phyloP scores from a whole-genome alignment of 192 early-diverging fungal species.

The Coemansia biformis region DNA sequence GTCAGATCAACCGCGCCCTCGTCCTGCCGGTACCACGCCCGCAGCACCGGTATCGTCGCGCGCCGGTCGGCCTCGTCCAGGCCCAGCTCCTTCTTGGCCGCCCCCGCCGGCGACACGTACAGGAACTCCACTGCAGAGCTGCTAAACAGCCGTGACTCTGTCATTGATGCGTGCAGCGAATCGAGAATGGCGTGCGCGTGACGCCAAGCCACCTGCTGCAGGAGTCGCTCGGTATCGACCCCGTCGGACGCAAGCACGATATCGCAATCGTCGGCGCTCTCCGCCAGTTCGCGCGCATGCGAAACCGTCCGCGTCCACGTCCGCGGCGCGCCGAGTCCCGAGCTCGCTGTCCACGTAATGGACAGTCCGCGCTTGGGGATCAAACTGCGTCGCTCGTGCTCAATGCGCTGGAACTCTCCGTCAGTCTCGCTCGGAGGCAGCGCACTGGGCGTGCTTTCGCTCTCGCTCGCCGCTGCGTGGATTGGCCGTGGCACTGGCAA shows the following conservation, averaged over 20 bases:
- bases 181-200: constrained; percentile 32
- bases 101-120: constrained; percentile 19
- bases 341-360: constrained; percentile 32
- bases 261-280: not conserved
- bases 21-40: constrained; percentile 41
- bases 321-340: constrained; percentile 17
- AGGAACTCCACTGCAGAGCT: constrained; percentile 27
- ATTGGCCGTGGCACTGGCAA: constrained; percentile 41
- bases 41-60: constrained; percentile 24
- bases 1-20: constrained; percentile 46
- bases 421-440: no score
- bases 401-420: constrained; percentile 28
- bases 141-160: constrained; percentile 21
- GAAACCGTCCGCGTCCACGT: constrained; percentile 36
- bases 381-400: constrained; percentile 33
- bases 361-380: constrained; percentile 37
- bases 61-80: constrained; percentile 5
- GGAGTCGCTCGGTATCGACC: constrained; percentile 28
- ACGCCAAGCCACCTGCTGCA: constrained; percentile 39
- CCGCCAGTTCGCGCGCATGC: constrained; percentile 13
- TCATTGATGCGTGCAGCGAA: constrained; percentile 16
- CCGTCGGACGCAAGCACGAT: constrained; percentile 17
- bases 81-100: constrained; percentile 11
- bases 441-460: no score
- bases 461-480: constrained; percentile 37